Percentiles rank a stretch among this genome's conserved stretches.
Conservation (phyloP, 2,329 filamentous ascomycete species). For the Colletotrichum australisinense region DNA sequence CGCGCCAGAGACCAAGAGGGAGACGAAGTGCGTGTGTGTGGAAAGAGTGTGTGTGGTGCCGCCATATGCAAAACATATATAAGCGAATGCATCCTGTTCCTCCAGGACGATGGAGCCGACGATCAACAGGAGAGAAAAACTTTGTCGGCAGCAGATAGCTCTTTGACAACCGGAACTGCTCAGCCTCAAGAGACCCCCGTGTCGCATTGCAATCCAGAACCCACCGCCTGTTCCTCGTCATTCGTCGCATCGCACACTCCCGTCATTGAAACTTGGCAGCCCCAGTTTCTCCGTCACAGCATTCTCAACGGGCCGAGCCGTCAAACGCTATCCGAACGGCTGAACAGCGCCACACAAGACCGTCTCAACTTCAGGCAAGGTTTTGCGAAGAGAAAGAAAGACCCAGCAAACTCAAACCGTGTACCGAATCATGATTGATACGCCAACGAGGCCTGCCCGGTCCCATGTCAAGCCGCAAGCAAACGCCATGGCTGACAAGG, state of each 20-base stretch:
- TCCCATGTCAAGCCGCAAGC: constrained; percentile 12
- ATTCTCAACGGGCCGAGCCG: constrained; percentile 34
- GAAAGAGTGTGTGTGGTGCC: constrained; percentile 22
- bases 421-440: constrained; percentile 14
- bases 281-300: constrained; percentile 28
- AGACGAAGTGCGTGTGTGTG: constrained; percentile 15
- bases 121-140: constrained; percentile 16
- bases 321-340: constrained; percentile 27
- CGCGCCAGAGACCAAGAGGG: background rate
- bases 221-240: background rate
- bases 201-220: constrained; percentile 4
- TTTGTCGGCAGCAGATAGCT: constrained; percentile 13
- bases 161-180: constrained; percentile 3
- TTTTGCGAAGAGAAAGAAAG: constrained; percentile 1
- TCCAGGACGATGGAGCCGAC: constrained; percentile 21
- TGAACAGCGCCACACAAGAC: background rate
- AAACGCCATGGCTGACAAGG: constrained; percentile 36
- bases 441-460: background rate
- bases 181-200: constrained; percentile 13
- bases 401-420: constrained; percentile 8
- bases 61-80: constrained; percentile 32
- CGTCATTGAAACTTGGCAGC: constrained; percentile 29
- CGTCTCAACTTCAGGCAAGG: constrained; percentile 8
- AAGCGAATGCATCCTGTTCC: constrained; percentile 32
- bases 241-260: background rate